phyloP scores from a whole-genome alignment of 495 filamentous ascomycete genomes.

The Choiromyces venosus region DNA sequence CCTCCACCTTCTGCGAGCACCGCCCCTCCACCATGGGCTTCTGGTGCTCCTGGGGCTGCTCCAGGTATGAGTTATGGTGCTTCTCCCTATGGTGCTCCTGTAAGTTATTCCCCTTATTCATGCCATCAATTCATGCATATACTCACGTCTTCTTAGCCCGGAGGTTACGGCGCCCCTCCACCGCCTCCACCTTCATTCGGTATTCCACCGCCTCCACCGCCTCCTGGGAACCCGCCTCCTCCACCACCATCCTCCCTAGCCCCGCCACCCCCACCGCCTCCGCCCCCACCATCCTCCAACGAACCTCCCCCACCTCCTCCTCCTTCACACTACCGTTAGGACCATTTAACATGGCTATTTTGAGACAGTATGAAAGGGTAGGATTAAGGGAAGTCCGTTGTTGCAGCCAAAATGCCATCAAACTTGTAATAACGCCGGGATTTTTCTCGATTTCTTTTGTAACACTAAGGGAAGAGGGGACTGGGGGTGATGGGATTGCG shows the following conservation, averaged over 20 bases:
- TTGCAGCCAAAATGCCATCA: background rate
- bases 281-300: conserved; percentile 37
- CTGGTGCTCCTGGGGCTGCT: conserved; percentile 38
- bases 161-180: conserved; percentile 38
- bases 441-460: background rate
- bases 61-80: conserved; percentile 42
- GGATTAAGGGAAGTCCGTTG: background rate
- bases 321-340: conserved; percentile 15
- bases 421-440: background rate
- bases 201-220: conserved; percentile 30
- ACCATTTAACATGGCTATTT: background rate
- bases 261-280: conserved; percentile 35
- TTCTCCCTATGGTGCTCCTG: conserved; percentile 37
- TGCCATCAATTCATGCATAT: background rate
- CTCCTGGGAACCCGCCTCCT: conserved; percentile 37
- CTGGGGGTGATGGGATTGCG: background rate
- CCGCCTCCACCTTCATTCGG: conserved; percentile 37
- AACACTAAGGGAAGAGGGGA: background rate
- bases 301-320: conserved; percentile 41
- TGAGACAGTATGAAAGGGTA: background rate
- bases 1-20: conserved; percentile 29
- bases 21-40: conserved; percentile 34
- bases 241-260: conserved; percentile 29
- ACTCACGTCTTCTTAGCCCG: conserved; percentile 27
- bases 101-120: conserved; percentile 17